Evolutionary conservation across 2,329 filamentous ascomycete species (phyloP).

Genomic region (Aureobasidium sp.): DNA sequence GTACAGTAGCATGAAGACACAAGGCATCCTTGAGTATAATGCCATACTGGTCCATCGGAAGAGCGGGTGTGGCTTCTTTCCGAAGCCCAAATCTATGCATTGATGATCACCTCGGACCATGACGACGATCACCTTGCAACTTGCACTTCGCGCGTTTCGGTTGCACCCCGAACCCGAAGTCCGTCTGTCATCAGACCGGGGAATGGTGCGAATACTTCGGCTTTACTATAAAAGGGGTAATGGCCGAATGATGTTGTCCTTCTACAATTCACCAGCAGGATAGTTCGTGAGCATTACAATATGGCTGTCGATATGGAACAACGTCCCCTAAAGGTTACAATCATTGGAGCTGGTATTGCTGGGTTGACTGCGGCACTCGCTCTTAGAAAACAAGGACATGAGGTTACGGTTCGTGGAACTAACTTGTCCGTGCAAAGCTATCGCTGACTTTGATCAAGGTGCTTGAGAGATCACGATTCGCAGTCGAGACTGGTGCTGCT

Average conservation of each 20-base stretch:
- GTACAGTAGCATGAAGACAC: neutral
- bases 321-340: constrained; percentile 12
- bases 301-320: constrained; percentile 6
- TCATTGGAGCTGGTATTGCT: constrained; percentile 16
- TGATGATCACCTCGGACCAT: neutral
- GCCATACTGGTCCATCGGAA: neutral
- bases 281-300: neutral
- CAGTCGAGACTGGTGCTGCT: constrained; percentile 6
- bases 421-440: neutral
- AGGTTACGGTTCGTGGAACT: neutral
- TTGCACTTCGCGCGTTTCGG: neutral
- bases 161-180: neutral
- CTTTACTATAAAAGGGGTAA: neutral
- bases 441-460: neutral
- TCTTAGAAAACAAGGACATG: constrained; percentile 14
- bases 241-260: neutral
- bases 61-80: constrained; percentile 1
- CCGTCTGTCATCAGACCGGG: neutral
- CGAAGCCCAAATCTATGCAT: neutral
- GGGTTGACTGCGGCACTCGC: constrained; percentile 15
- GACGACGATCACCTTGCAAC: neutral
- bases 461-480: constrained; percentile 12
- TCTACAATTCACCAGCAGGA: neutral
- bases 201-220: no score
- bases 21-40: neutral